A percentile compares a stretch with the other conserved stretches of the same genome.
Evolutionary conservation across 1,139 yeast species (phyloP).

Genomic region (Geotrichum bryndzae): DNA sequence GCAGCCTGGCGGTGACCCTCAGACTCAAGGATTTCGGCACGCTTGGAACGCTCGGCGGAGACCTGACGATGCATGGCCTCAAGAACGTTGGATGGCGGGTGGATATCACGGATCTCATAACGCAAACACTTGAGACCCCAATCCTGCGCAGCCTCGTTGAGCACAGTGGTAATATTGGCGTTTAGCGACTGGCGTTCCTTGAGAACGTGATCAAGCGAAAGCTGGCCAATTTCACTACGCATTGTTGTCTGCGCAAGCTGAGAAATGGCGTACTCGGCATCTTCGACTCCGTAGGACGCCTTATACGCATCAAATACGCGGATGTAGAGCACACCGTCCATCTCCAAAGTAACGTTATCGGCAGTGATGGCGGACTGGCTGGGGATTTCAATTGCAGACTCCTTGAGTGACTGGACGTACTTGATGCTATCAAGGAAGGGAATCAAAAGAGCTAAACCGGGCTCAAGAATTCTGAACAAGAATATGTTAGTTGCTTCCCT

Average conservation of each 20-base stretch:
- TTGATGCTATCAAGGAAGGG: slow-evolving; percentile 72
- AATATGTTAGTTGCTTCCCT: background rate
- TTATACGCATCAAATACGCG: slow-evolving; percentile 75
- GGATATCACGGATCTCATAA: slow-evolving; percentile 82
- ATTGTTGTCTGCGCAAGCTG: slow-evolving; percentile 88
- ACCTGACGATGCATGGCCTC: slow-evolving; percentile 92
- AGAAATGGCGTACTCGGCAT: slow-evolving; percentile 76
- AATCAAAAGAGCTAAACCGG: slow-evolving; percentile 68
- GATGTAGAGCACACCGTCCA: slow-evolving; percentile 78
- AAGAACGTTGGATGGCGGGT: slow-evolving; percentile 80
- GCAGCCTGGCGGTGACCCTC: slow-evolving; percentile 77
- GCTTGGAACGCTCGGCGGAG: slow-evolving; percentile 75
- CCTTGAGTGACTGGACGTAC: slow-evolving; percentile 77
- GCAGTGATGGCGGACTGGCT: slow-evolving; percentile 80
- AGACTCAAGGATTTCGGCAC: slow-evolving; percentile 81
- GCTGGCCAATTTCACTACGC: slow-evolving; percentile 82
- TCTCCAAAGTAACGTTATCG: slow-evolving; percentile 76
- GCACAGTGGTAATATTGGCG: slow-evolving; percentile 64
- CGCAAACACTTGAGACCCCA: slow-evolving; percentile 87
- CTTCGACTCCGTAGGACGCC: slow-evolving; percentile 86
- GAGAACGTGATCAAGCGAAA: slow-evolving; percentile 71
- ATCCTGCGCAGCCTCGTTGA: slow-evolving; percentile 76
- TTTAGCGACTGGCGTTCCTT: slow-evolving; percentile 70
- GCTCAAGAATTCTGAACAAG: slow-evolving; percentile 48
- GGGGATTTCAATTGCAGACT: slow-evolving; percentile 78